Percentiles rank a stretch among this genome's conserved stretches.
phyloP scores from a whole-genome alignment of 768 basidiomycete species.

The Tylopilus balloui region DNA sequence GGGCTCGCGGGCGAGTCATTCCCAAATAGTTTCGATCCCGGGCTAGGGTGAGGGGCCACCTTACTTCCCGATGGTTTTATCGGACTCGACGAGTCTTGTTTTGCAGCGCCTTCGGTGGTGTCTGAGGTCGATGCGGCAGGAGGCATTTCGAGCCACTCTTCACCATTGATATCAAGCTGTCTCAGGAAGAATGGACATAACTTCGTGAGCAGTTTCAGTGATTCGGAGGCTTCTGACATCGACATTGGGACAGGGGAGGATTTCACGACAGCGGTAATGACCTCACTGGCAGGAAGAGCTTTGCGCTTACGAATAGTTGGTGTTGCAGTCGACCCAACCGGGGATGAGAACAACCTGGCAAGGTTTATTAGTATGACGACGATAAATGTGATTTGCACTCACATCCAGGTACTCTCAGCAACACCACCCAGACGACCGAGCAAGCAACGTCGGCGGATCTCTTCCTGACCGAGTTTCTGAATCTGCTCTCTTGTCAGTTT shows the following conservation, averaged over 20 bases:
- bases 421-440: constrained; percentile 74
- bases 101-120: constrained; percentile 4
- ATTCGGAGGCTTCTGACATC: constrained; percentile 71
- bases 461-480: constrained; percentile 70
- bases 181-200: constrained; percentile 81
- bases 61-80: constrained; percentile 33
- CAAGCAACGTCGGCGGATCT: constrained; percentile 68
- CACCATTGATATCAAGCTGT: constrained; percentile 54
- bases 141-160: constrained; percentile 52
- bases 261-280: constrained; percentile 65
- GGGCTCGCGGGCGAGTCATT: constrained; percentile 43
- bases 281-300: constrained; percentile 62
- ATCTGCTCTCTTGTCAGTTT: constrained; percentile 63
- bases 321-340: constrained; percentile 47
- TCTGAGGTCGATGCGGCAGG: constrained; percentile 22
- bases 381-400: constrained; percentile 18
- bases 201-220: constrained; percentile 56
- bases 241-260: constrained; percentile 81
- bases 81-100: constrained; percentile 30
- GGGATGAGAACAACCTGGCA: constrained; percentile 64
- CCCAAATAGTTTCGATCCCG: constrained; percentile 33
- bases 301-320: constrained; percentile 65
- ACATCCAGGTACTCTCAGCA: constrained; percentile 91
- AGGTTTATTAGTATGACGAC: background rate
- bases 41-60: constrained; percentile 32